Evolutionary conservation across 2,329 filamentous ascomycete genomes (phyloP).

Genomic region (Fusarium subglutinans): DNA sequence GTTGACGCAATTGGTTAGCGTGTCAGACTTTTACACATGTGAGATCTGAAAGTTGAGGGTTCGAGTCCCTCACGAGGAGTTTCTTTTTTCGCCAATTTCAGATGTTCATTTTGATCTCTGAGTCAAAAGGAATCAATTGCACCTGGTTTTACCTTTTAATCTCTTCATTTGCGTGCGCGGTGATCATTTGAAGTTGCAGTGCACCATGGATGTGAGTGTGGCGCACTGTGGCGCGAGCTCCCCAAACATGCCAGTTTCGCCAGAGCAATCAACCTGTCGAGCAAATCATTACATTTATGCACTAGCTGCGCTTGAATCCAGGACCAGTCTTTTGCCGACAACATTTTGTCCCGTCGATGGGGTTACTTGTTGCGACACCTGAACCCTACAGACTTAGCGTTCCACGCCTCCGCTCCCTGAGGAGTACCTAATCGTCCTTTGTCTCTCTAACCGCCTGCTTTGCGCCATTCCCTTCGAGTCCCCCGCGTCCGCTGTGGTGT

Average conservation of each 20-base stretch:
- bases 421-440: not conserved
- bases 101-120: accelerated
- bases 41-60: conserved; percentile 18
- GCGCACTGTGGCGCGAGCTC: not conserved
- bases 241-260: not conserved
- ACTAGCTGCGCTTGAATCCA: not conserved
- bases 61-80: conserved; percentile 1
- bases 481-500: not conserved
- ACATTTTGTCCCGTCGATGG: too few relatives aligned
- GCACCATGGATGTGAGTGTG: not conserved
- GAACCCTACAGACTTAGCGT: not conserved
- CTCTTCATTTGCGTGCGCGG: not conserved
- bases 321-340: too few relatives aligned
- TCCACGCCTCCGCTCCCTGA: not conserved
- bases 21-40: conserved; percentile 23
- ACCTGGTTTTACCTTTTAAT: accelerated
- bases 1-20: conserved; percentile 32
- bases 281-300: not conserved
- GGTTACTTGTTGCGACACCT: accelerated
- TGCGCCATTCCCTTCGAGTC: too few relatives aligned
- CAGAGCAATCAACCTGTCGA: not conserved
- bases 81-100: not conserved
- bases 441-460: not conserved
- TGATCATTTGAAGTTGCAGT: not conserved
- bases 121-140: accelerated